Percentiles rank a stretch among this genome's conserved stretches.
phyloP scores from a whole-genome alignment of 306 rosid genomes.

The Sechiopsis laciniata region DNA sequence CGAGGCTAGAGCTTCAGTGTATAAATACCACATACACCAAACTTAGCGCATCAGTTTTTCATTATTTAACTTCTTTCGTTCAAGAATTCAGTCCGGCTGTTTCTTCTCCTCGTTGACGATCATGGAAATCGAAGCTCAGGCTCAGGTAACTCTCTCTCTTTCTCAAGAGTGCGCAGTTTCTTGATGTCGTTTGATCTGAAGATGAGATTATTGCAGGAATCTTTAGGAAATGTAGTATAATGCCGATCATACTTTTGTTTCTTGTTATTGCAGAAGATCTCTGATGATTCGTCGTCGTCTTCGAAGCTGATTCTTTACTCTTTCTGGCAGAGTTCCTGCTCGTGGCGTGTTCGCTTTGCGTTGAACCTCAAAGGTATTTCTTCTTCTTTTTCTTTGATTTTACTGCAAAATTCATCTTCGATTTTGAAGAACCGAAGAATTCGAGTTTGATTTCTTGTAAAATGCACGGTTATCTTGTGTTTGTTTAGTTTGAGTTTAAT shows the following conservation, averaged over 20 bases:
- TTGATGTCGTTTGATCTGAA: slow-evolving; percentile 6
- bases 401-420: neutral
- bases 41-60: neutral
- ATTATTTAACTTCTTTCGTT: neutral
- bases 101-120: slow-evolving; percentile 4
- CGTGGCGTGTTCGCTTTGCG: slow-evolving; percentile 53
- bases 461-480: neutral
- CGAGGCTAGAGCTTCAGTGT: neutral
- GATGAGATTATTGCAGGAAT: neutral
- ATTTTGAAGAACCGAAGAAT: neutral
- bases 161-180: neutral
- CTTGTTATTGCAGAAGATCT: slow-evolving; percentile 4
- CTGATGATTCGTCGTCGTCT: slow-evolving; percentile 13
- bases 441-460: neutral
- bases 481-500: neutral
- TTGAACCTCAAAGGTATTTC: slow-evolving; percentile 37
- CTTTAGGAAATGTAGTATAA: neutral
- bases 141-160: slow-evolving; percentile 2
- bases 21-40: neutral
- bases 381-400: neutral
- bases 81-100: neutral
- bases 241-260: neutral
- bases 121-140: slow-evolving; percentile 18
- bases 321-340: slow-evolving; percentile 46
- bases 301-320: slow-evolving; percentile 35